A percentile compares a stretch with the other conserved stretches of the same genome.
Conservation (phyloP, 768 basidiomycete genomes). For the Sporobolomyces pararoseus region DNA sequence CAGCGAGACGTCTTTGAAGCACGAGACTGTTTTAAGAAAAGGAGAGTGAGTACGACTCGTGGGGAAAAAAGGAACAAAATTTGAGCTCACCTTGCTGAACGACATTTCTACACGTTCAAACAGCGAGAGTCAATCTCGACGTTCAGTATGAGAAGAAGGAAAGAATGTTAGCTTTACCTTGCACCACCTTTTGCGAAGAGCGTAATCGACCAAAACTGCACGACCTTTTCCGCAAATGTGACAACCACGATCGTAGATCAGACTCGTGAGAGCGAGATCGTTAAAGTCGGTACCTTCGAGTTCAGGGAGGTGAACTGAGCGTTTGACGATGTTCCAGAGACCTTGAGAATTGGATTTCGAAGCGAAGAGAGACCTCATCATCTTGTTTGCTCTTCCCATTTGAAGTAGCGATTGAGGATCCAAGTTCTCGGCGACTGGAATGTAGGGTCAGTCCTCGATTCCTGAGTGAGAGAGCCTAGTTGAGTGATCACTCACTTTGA, state of each 20-base stretch:
- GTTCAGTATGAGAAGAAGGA: neutral
- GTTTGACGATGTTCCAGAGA: conserved; percentile 5
- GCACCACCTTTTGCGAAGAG: neutral
- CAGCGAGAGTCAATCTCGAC: neutral
- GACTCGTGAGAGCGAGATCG: conserved; percentile 2
- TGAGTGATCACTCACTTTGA: neutral
- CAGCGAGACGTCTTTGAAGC: neutral
- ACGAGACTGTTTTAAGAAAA: neutral
- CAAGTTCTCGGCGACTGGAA: neutral
- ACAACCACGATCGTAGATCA: conserved; percentile 3
- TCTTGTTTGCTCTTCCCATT: conserved; percentile 10
- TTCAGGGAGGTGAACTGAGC: conserved; percentile 1
- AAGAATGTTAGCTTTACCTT: neutral
- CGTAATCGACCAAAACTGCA: neutral
- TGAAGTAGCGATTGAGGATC: neutral
- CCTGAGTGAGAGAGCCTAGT: neutral
- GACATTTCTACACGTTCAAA: neutral
- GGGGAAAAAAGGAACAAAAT: neutral
- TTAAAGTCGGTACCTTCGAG: neutral
- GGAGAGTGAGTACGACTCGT: neutral
- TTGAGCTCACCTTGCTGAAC: neutral
- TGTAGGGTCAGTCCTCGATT: neutral
- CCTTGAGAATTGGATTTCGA: neutral
- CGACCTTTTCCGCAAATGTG: neutral
- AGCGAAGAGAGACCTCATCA: conserved; percentile 8